Base-by-base conservation (phyloP, 2,329 filamentous ascomycete genomes). In the Pseudogymnoascus sp. region DNA sequence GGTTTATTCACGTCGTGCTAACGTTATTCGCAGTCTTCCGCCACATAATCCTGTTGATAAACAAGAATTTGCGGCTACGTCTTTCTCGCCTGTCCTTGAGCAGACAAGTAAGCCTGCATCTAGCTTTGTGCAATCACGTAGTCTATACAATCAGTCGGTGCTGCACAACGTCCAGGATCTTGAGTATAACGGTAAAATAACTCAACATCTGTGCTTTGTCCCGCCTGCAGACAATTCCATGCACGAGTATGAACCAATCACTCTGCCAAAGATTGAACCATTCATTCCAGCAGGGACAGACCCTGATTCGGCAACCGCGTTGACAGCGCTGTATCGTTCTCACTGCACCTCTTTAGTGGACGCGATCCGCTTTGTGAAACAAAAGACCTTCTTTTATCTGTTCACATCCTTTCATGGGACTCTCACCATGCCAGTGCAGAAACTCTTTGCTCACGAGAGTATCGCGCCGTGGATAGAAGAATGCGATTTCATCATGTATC, bases 371-470 rank as follows among this genome's bases (percentile, higher is more conserved):
- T 97, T 90, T 73, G 97, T 93, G 80, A 95, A 94, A 71, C 91
- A 97, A 74, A 96, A 96, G 76, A 93, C 92, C 5, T 96, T 99
- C 73, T 96, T 96, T 72, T 90, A 95, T 66, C 83, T 97, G 13
- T 96, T 95, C 72, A 92, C 89, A 5, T 94, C 93, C 0, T 97
- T 99, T 73, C 91, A 96, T 70, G 94, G 94, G 61, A 97, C 92
- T 1, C 83, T 99, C 69, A 99, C 94, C 0, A 95, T 97, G 74
- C 94, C 94, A 5, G 93, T 97, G 2, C 92, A 97, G 73, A 97
- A 95, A 74, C 78, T 99, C 2, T 88, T 99, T 69, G 86, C 86
- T 11, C 85, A 96, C 69, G 85, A 88, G 2, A 86, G 86, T 61
- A 78, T 97, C 61, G 90, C 92, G 2, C 83, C 88, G 1, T 99